Evolutionary conservation across 257 asterid genomes (phyloP), one percentile per base, ranked within the genome.

Genomic region (Euphrasia confusa): DNA sequence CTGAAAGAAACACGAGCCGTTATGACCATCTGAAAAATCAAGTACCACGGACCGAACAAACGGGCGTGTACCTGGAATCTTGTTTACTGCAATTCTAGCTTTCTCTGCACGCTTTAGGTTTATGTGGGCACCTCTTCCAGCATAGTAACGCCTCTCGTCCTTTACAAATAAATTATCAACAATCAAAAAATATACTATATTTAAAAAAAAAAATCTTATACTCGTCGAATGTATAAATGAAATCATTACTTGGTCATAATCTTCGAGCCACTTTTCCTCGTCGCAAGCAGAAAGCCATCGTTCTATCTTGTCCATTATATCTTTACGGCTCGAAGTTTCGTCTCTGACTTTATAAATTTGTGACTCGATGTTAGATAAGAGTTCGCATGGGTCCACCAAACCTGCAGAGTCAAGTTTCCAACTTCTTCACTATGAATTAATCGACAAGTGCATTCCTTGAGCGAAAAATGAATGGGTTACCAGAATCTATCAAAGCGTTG

Each of bases 211-310:
- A 7, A 17, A 6, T 8, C 18, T 5, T 18, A 17, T 54, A 5
- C 3, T 24, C 52, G 4, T 45, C 52, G 18, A 7, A 45, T 13
- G 7, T n/a, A 10, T 45, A 12, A 45, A 45, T 12, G 76, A 87
- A 45, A 45, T 12, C 75, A 87, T 78, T 78, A 88, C 98, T 45
- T 64, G 85, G 72, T 76, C 84, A 78, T 88, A 92, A 60, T 83
- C 87, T 75, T 86, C 88, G 54, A 92, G 96, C 98, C 98, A 92
- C 68, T 83, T 92, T 72, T 92, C 98, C 78, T 92, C 98, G 33
- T 86, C 93, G 58, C 96, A 92, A n/a, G 95, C 92, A 68, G 85
- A 75, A 74, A 92, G 97, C 99, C 99, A 92, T 17, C 88, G 67
- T 68, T 82, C 89, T 63, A 92, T 89, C 75, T 76, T 89, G 12